Conservation (phyloP, 345 rosid species). For the Clausena lansium region DNA sequence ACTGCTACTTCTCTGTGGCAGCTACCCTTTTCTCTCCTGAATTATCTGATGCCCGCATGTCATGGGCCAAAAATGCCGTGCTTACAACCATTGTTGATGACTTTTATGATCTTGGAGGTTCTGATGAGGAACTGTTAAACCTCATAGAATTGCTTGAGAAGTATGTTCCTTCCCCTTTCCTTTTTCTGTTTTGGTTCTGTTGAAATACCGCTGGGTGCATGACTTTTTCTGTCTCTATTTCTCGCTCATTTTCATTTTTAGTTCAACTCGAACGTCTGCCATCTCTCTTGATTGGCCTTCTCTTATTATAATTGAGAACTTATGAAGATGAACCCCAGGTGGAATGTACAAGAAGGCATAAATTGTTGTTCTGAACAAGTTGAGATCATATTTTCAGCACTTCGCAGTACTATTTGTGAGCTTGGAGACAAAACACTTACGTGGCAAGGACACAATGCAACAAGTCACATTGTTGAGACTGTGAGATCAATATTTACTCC, state of each 20-base stretch:
- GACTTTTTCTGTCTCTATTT: background rate
- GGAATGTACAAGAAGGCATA: constrained; percentile 47
- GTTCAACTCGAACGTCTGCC: background rate
- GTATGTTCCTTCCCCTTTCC: constrained; percentile 33
- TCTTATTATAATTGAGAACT: constrained; percentile 11
- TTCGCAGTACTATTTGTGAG: constrained; percentile 64
- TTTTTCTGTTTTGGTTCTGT: background rate
- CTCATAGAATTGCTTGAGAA: constrained; percentile 60
- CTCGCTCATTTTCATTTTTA: background rate
- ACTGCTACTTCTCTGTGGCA: constrained; percentile 83
- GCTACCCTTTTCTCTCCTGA: constrained; percentile 62
- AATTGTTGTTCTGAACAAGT: constrained; percentile 70
- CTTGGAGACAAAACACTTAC: constrained; percentile 55
- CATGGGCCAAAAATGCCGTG: constrained; percentile 94
- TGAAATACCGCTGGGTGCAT: background rate
- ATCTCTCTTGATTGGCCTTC: constrained; percentile 6
- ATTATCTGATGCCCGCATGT: constrained; percentile 73
- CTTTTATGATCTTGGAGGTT: constrained; percentile 86
- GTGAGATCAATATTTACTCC: constrained; percentile 33
- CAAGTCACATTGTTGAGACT: constrained; percentile 47
- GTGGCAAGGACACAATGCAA: constrained; percentile 65
- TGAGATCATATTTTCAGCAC: constrained; percentile 72
- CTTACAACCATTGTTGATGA: constrained; percentile 87
- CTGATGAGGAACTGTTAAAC: constrained; percentile 68
- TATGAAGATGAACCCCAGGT: constrained; percentile 42